Evolutionary conservation across 345 rosid species (phyloP).

Genomic region (Eucalyptus sp.): DNA sequence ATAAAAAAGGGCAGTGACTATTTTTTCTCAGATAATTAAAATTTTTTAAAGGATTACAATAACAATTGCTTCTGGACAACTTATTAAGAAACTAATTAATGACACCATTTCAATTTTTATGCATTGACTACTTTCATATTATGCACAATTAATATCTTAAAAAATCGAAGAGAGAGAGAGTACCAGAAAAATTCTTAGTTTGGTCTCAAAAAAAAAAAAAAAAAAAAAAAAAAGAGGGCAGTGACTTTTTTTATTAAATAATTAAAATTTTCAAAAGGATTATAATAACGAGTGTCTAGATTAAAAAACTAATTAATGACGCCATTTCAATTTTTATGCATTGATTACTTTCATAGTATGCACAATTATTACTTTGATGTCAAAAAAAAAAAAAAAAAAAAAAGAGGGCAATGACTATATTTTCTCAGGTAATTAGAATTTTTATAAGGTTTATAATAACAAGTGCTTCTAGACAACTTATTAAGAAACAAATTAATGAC

Average conservation of each 20-base stretch:
- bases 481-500: background rate
- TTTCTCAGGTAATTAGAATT: too few relatives aligned
- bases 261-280: background rate
- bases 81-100: background rate
- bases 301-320: background rate
- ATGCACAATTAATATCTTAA: background rate
- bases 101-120: background rate
- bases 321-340: background rate
- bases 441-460: background rate
- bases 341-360: background rate
- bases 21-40: too few relatives aligned
- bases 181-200: background rate
- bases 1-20: too few relatives aligned
- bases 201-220: background rate
- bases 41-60: background rate
- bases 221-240: too few relatives aligned
- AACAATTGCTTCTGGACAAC: background rate
- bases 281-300: background rate
- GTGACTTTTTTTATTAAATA: background rate
- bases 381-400: too few relatives aligned
- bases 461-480: background rate
- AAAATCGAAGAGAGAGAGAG: background rate
- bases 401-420: too few relatives aligned
- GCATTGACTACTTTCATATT: background rate
- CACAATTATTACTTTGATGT: too few relatives aligned